Conservation (phyloP, 495 filamentous ascomycete species). For the Penicilliopsis zonata region DNA sequence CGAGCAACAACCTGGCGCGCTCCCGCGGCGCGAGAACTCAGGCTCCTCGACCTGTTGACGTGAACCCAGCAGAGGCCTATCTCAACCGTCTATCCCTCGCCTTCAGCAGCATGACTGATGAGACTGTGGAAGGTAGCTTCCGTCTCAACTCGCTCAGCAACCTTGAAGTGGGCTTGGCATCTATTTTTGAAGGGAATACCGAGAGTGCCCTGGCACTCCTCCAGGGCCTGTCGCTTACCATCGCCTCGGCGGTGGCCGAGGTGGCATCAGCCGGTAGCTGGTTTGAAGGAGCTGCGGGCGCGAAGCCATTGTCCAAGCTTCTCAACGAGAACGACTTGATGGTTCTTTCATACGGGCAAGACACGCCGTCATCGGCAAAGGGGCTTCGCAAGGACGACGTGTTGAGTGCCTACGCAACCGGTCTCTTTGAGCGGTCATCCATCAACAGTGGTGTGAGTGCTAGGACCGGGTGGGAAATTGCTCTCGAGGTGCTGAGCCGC, state of each 20-base stretch:
- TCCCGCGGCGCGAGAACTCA: constrained; percentile 12
- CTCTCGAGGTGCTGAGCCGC: constrained; percentile 62
- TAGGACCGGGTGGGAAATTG: constrained; percentile 75
- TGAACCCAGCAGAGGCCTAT: constrained; percentile 38
- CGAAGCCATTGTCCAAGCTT: constrained; percentile 21
- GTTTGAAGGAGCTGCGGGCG: constrained; percentile 33
- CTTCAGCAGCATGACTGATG: constrained; percentile 35
- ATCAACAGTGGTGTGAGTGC: constrained; percentile 24
- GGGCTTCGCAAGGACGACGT: constrained; percentile 51
- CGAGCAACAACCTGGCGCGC: constrained; percentile 15
- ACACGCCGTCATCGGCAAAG: constrained; percentile 7
- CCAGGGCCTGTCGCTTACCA: constrained; percentile 61
- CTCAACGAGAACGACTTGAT: constrained; percentile 49
- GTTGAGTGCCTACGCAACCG: constrained; percentile 56
- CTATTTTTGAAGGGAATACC: constrained; percentile 63
- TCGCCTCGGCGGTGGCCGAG: constrained; percentile 68
- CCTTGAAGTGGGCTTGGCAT: constrained; percentile 68
- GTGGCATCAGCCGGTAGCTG: constrained; percentile 64
- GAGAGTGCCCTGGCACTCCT: constrained; percentile 63
- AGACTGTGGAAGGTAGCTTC: constrained; percentile 37
- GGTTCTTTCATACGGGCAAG: constrained; percentile 44
- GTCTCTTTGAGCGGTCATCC: constrained; percentile 31
- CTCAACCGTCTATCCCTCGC: constrained; percentile 37
- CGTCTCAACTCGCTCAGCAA: constrained; percentile 58
- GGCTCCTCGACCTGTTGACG: constrained; percentile 21